Percentiles rank a stretch among this genome's conserved stretches.
These are phyloP conservation scores for Silene uniflora DNA, from an alignment of 148 eudicot genomes.

Conservation along the genomic window DNA sequence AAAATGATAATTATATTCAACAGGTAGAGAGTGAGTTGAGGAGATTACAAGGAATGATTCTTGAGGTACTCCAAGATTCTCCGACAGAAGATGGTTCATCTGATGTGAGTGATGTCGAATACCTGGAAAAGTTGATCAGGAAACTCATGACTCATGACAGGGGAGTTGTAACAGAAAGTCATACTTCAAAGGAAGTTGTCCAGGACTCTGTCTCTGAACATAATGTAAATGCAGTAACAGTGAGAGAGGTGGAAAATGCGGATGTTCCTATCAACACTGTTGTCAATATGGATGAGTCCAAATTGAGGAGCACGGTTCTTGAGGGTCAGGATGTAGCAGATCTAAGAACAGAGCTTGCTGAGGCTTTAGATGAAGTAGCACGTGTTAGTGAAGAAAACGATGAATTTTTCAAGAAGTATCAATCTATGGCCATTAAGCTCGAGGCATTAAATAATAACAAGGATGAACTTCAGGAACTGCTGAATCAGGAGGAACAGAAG, in stretches of 20 bases:
- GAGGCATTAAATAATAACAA: constrained; percentile 38
- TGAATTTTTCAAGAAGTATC: constrained; percentile 39
- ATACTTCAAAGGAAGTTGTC: constrained; percentile 12
- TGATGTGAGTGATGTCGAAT: constrained; percentile 34
- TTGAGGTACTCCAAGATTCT: constrained; percentile 48
- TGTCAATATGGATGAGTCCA: constrained; percentile 27
- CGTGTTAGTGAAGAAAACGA: constrained; percentile 59
- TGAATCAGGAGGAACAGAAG: constrained; percentile 89
- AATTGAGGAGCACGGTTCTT: constrained; percentile 25
- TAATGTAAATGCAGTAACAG: constrained; percentile 15
- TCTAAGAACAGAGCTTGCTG: constrained; percentile 54
- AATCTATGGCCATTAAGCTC: constrained; percentile 47
- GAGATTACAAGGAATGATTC: constrained; percentile 53
- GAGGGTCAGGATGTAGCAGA: constrained; percentile 35
- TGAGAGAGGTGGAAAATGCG: constrained; percentile 20
- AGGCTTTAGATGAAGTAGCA: constrained; percentile 43
- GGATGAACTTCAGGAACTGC: constrained; percentile 54
- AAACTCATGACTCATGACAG: constrained; percentile 45
- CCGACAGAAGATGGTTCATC: constrained; percentile 37
- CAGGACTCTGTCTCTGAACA: constrained; percentile 13
- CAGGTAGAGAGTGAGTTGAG: constrained; percentile 49
- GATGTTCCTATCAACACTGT: constrained; percentile 22
- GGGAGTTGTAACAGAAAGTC: constrained; percentile 24
- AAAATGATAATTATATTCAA: constrained; percentile 39
- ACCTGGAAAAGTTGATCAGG: constrained; percentile 50